These are phyloP conservation scores for Scheffersomyces stipitis DNA, from an alignment of 805 yeast genomes.

Conservation along the genomic window DNA sequence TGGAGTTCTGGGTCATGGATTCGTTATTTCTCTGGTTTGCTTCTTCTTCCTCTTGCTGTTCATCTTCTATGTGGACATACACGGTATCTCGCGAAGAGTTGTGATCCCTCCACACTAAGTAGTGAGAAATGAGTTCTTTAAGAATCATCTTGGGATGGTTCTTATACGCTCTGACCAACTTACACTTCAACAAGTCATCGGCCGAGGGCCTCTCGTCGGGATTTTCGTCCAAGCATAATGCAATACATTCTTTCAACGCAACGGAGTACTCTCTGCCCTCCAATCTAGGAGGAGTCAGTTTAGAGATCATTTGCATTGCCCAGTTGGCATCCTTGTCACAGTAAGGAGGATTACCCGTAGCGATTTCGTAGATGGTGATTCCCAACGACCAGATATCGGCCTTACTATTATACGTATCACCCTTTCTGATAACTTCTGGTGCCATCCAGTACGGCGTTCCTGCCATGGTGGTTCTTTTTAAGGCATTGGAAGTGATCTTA, in stretches of 20 bases:
- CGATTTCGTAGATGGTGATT: constrained; percentile 88
- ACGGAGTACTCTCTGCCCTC: constrained; percentile 86
- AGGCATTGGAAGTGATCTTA: constrained; percentile 68
- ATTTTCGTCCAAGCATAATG: constrained; percentile 89
- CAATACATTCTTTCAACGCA: constrained; percentile 79
- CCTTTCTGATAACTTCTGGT: constrained; percentile 94
- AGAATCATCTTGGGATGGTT: constrained; percentile 58
- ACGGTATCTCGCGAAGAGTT: constrained; percentile 55
- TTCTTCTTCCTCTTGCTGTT: not conserved
- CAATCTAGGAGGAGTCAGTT: constrained; percentile 89
- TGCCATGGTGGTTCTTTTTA: constrained; percentile 91
- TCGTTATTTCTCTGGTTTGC: not conserved
- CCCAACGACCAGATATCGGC: constrained; percentile 99
- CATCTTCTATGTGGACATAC: constrained; percentile 23
- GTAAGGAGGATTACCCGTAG: constrained; percentile 97
- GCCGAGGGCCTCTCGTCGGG: constrained; percentile 88
- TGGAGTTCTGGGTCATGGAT: not conserved
- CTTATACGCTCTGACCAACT: constrained; percentile 65
- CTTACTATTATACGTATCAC: constrained; percentile 79
- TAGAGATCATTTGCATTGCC: constrained; percentile 92
- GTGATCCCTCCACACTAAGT: constrained; percentile 74
- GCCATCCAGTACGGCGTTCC: constrained; percentile 99
- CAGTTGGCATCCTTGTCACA: constrained; percentile 92
- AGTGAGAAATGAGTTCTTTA: constrained; percentile 73
- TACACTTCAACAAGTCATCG: constrained; percentile 75